Evolutionary conservation across 768 basidiomycete genomes (phyloP), one percentile per base, ranked within the genome.

Genomic region (Calocera cornea): DNA sequence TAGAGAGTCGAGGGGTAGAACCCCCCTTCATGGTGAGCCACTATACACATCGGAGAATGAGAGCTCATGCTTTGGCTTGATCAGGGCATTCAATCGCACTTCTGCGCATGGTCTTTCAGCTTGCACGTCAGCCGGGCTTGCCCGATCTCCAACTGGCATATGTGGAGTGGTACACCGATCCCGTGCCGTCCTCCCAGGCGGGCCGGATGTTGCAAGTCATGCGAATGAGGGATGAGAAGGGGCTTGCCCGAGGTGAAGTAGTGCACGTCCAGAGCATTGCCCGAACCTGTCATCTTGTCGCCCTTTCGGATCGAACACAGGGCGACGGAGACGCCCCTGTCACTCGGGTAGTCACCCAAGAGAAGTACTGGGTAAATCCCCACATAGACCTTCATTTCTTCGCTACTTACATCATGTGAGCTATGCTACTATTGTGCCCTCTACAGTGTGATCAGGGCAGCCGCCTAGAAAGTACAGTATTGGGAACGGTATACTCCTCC

Each of bases 151-250:
- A 68, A 0, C 69, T 75, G 17, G 72, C 74, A 0, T 76, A 75
- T 49, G 38, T 76, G 24, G 69, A 76, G 24, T 75, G 72, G 71
- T 75, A 71, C 65, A 74, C 66, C 0, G 64, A 69, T 27, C 54
- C 54, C 2, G 27, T 27, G n/a, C n/a, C n/a, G n/a, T 10, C 7
- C 19, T 12, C 7, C 27, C 54, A 33, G 31, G 2, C 14, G 7
- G 14, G 31, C 54, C 16, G 31, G 31, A 5, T 27, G 27, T 2
- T 60, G 14, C 31, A 27, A 5, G 19, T 3, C 44, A 60, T n/a
- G n/a, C n/a, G n/a, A n/a, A n/a, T n/a, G n/a, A n/a, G n/a, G n/a
- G n/a, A n/a, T n/a, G n/a, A n/a, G n/a, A n/a, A n/a, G n/a, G n/a
- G n/a, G n/a, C n/a, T n/a, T n/a, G n/a, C n/a, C n/a, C n/a, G n/a